phyloP scores from a whole-genome alignment of 2,329 filamentous ascomycete genomes.

The Monosporascus sp. region DNA sequence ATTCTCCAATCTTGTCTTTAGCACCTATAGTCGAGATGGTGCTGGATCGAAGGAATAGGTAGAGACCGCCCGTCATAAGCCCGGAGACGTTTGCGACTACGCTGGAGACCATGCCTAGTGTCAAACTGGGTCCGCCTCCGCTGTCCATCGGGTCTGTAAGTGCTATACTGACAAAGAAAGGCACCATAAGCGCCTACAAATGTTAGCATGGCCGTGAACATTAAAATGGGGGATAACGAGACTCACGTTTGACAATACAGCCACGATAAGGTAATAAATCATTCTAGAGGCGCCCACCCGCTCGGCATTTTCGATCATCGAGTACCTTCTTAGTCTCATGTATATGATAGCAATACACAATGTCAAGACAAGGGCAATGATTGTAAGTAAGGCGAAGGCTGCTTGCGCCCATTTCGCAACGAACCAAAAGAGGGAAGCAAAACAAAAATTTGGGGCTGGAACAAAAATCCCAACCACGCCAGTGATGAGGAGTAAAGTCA shows the following conservation, averaged over 20 bases:
- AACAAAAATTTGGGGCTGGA: conserved; percentile 54
- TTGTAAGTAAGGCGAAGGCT: conserved; percentile 48
- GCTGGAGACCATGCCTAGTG: conserved; percentile 57
- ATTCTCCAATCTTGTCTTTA: conserved; percentile 40
- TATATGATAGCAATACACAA: conserved; percentile 49
- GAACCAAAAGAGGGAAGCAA: conserved; percentile 64
- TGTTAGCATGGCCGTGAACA: conserved; percentile 18
- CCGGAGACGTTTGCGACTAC: conserved; percentile 63
- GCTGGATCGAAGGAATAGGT: conserved; percentile 62
- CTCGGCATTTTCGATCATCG: conserved; percentile 52
- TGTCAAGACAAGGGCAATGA: conserved; percentile 45
- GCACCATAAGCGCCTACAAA: conserved; percentile 49
- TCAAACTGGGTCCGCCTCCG: conserved; percentile 38
- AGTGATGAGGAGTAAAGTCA: conserved; percentile 46
- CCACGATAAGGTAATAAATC: conserved; percentile 60
- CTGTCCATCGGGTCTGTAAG: conserved; percentile 33
- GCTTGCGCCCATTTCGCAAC: conserved; percentile 54
- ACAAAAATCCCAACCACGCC: conserved; percentile 54
- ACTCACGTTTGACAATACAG: conserved; percentile 52
- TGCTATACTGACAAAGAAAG: conserved; percentile 57
- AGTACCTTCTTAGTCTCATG: conserved; percentile 48
- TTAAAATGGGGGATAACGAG: not conserved
- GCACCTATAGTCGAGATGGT: conserved; percentile 49
- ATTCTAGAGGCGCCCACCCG: conserved; percentile 61
- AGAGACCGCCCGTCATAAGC: conserved; percentile 58